Evolutionary conservation across 306 rosid genomes (phyloP).

Genomic region (Malus fusca): DNA sequence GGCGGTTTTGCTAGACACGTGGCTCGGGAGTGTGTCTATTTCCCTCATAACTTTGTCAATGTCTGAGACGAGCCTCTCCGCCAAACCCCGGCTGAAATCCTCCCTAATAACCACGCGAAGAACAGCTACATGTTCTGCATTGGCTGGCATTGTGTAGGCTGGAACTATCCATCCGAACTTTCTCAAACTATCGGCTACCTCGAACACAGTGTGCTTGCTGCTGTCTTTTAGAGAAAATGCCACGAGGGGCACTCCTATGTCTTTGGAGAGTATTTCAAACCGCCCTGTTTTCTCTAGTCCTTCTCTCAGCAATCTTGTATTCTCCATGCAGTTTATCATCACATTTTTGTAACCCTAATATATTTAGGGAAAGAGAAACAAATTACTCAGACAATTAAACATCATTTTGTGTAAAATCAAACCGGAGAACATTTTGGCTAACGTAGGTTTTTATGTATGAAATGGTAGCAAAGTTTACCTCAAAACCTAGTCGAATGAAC

Average conservation of each 20-base stretch:
- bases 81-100: constrained; percentile 73
- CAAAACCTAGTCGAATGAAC: constrained; percentile 71
- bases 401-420: not conserved
- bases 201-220: constrained; percentile 62
- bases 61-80: constrained; percentile 67
- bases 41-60: constrained; percentile 51
- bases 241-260: constrained; percentile 70
- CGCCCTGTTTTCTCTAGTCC: constrained; percentile 54
- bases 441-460: not conserved
- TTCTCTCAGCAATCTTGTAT: constrained; percentile 44
- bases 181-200: constrained; percentile 58
- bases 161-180: constrained; percentile 85
- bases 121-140: constrained; percentile 59
- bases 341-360: constrained; percentile 66
- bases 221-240: constrained; percentile 79
- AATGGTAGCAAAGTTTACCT: constrained; percentile 37
- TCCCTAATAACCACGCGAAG: constrained; percentile 85
- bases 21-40: constrained; percentile 38
- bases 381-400: not conserved
- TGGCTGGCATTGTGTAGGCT: constrained; percentile 77
- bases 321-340: constrained; percentile 70
- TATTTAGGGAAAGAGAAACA: not conserved
- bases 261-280: constrained; percentile 68
- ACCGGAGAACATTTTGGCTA: not conserved
- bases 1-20: constrained; percentile 20